A percentile compares a stretch with the other conserved stretches of the same genome.
phyloP scores from a whole-genome alignment of 192 early-diverging fungal genomes.

The Bifiguratus adelaidae region DNA sequence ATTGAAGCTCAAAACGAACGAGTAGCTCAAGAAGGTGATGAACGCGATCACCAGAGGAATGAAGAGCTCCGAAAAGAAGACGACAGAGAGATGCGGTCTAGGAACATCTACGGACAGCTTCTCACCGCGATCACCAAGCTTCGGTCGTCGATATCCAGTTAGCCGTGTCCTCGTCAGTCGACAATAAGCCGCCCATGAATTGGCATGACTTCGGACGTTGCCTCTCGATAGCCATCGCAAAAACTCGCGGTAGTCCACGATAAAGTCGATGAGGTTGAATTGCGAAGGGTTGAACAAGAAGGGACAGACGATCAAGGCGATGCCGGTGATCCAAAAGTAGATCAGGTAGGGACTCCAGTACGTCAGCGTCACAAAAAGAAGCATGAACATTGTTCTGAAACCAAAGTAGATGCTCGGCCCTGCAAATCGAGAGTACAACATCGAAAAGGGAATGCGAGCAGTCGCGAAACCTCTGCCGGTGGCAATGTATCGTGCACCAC shows the following conservation, averaged over 20 bases:
- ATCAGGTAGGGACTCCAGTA: constrained; percentile 58
- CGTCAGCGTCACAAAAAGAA: constrained; percentile 62
- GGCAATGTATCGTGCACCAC: constrained; percentile 73
- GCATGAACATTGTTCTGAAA: constrained; percentile 48
- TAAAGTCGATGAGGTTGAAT: constrained; percentile 65
- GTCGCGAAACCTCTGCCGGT: constrained; percentile 83
- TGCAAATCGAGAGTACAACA: constrained; percentile 69
- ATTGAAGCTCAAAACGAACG: constrained; percentile 54
- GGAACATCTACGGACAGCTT: constrained; percentile 44
- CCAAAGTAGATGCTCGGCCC: constrained; percentile 71
- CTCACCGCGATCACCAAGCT: constrained; percentile 58
- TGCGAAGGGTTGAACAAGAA: constrained; percentile 88
- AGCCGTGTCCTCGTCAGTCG: constrained; percentile 58
- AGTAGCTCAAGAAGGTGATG: constrained; percentile 46
- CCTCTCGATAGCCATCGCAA: constrained; percentile 72
- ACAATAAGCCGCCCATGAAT: constrained; percentile 72
- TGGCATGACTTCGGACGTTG: constrained; percentile 55
- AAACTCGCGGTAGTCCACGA: constrained; percentile 71
- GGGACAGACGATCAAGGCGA: constrained; percentile 66
- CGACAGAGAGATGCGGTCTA: constrained; percentile 50
- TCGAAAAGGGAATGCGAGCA: constrained; percentile 63
- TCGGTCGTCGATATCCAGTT: constrained; percentile 68
- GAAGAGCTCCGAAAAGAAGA: constrained; percentile 65
- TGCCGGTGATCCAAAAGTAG: constrained; percentile 76
- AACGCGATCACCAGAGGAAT: constrained; percentile 52